Evolutionary conservation across 2,329 filamentous ascomycete species (phyloP).

Genomic region (Phyllosticta citrichinensis): DNA sequence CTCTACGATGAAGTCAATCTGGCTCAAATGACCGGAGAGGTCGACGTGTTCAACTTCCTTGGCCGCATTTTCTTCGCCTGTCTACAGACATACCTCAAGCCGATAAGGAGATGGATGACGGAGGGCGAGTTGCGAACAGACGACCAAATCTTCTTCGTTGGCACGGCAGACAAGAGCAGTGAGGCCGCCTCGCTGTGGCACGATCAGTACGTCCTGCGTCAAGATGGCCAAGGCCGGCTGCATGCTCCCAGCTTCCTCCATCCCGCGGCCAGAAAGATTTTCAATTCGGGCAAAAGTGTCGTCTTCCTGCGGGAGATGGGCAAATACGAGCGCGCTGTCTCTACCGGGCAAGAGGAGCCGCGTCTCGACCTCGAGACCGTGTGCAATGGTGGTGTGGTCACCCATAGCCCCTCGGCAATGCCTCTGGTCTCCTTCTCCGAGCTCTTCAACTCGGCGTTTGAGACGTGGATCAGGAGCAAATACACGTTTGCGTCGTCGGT

Average conservation of each 20-base stretch:
- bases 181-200: conserved; percentile 64
- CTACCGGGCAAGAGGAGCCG: conserved; percentile 28
- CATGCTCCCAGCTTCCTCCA: conserved; percentile 68
- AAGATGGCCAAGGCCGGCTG: conserved; percentile 48
- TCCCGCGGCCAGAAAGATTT: conserved; percentile 59
- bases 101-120: conserved; percentile 77
- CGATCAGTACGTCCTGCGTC: conserved; percentile 59
- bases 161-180: conserved; percentile 45
- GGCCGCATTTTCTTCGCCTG: conserved; percentile 68
- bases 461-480: conserved; percentile 66
- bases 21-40: conserved; percentile 60
- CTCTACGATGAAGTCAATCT: conserved; percentile 61
- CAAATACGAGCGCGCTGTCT: not conserved
- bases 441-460: conserved; percentile 61
- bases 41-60: conserved; percentile 51
- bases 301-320: conserved; percentile 65
- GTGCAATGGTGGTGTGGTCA: conserved; percentile 32
- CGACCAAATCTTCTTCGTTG: conserved; percentile 68
- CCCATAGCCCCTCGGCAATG: conserved; percentile 16
- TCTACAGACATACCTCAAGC: conserved; percentile 70
- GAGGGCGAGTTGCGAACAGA: conserved; percentile 56
- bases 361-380: conserved; percentile 48
- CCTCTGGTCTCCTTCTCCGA: conserved; percentile 61
- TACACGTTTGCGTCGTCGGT: conserved; percentile 59
- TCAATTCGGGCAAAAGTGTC: conserved; percentile 80